Percentiles rank a stretch among this genome's conserved stretches.
phyloP scores from a whole-genome alignment of 768 basidiomycete species.

The Pleurotus sapidus region DNA sequence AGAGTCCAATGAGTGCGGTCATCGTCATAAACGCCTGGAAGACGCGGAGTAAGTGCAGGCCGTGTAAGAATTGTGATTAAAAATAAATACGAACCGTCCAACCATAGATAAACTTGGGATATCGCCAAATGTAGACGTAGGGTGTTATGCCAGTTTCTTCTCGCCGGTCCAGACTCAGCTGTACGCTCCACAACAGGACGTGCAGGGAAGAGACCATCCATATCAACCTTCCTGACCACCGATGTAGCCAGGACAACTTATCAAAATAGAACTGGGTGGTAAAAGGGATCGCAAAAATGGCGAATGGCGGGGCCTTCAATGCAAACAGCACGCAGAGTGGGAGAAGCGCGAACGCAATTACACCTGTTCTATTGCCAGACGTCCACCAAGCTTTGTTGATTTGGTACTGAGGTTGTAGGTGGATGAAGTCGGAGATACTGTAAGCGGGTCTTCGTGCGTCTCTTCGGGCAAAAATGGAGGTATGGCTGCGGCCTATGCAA shows the following conservation, averaged over 20 bases:
- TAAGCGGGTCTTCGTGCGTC: constrained; percentile 12
- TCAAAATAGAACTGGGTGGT: constrained; percentile 69
- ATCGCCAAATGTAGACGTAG: constrained; percentile 53
- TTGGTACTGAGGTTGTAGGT: constrained; percentile 49
- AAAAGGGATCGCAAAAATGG: constrained; percentile 62
- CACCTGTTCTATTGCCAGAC: constrained; percentile 59
- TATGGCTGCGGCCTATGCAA: constrained; percentile 57
- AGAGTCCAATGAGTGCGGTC: constrained; percentile 50
- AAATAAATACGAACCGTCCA: constrained; percentile 37
- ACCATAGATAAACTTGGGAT: constrained; percentile 61
- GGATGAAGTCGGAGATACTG: constrained; percentile 30
- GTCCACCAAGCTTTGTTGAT: constrained; percentile 74
- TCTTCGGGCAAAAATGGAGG: constrained; percentile 11
- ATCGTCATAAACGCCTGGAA: constrained; percentile 53
- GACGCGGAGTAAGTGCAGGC: not conserved
- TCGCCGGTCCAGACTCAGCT: constrained; percentile 52
- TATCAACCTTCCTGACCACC: constrained; percentile 67
- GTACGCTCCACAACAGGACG: constrained; percentile 66
- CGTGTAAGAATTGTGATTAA: not conserved
- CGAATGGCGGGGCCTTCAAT: constrained; percentile 70
- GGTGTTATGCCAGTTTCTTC: constrained; percentile 36
- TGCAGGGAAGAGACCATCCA: constrained; percentile 64
- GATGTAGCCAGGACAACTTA: constrained; percentile 70
- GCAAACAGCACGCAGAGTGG: constrained; percentile 71
- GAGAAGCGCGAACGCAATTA: constrained; percentile 69